Base-by-base conservation (phyloP, 306 rosid species). In the Dalbergia oliveri region DNA sequence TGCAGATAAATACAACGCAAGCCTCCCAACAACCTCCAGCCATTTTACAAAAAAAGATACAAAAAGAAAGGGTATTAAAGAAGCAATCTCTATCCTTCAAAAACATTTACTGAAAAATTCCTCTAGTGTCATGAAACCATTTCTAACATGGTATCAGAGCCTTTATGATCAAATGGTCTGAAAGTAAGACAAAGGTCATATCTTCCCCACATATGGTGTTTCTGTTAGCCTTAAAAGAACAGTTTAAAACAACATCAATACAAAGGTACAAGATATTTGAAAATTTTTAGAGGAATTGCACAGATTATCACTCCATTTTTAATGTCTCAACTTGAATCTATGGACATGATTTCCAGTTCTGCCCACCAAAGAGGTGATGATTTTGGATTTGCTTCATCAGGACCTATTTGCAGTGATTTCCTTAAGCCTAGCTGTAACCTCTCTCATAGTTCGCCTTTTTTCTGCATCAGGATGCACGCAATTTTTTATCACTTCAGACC, bases 311-410 rank as follows among this genome's bases (percentile, higher is more conserved):
- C 13, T 5, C 3, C 23, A 72, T 10, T 35, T 70, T n/a, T 26
- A 47, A 41, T 13, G 34, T 68, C 83, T 90, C 88, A 88, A 31
- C 53, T 83, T 79, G 61, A 78, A 31, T 90, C 90, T 5, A 84
- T 31, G 41, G 93, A 90, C 69, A 76, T 33, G 37, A 92, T 90
- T 81, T 89, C 93, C 66, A 90, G 84, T 72, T 92, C 95, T 69
- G 95, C 92, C 95, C 95, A 92, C 97, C 93, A 90, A 67, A 90
- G 90, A 54, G 93, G 92, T 56, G 97, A 92, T 59, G 81, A 11
- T 76, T 86, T 86, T 37, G 94, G 95, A 18, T 79, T 80, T 34
- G 95, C 93, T 79, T 67, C 12, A 45, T 45, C 1, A 45, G 50
- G 50, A 0, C 13, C 50, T 14, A 45, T 9, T 9, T 45, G 50